Evolutionary conservation across 768 basidiomycete genomes (phyloP), one percentile per base, ranked within the genome.

Genomic region (Mycena epipterygia): DNA sequence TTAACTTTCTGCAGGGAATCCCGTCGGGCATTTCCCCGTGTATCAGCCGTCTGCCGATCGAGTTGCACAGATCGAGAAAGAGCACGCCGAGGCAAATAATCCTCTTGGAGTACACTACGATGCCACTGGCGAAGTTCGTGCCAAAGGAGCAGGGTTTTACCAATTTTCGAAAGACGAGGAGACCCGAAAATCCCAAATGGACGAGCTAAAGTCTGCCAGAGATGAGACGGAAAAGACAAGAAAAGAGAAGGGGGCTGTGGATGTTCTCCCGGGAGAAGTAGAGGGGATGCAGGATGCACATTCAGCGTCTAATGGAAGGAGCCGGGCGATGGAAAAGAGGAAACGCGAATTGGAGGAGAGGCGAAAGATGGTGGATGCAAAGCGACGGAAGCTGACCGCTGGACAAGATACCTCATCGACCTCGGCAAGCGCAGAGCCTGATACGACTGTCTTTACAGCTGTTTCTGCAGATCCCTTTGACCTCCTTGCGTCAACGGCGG

Each of bases 101-200:
- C 93, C 93, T 0, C 85, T 94, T 9, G 85, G 88, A 14, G 80
- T 86, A 3, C 95, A 98, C 79, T 99, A 95, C 78, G 94, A 98
- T 77, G 89, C 95, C 0, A 86, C 89, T 0, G 83, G 81, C 58
- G 97, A 99, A 81, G 91, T 93, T 23, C 93, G 98, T 19, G 89
- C 93, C 16, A 93, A 92, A 79, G 98, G 94, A 49, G 97, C 97
- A 1, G 96, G 90, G 1, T 95, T 93, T 81, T 98, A 97, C 79
- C 93, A 95, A 78, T 97, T 99, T 80, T 95, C 95, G 16, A 87
- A 79, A 3, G 95, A 98, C 74, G 95, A 96, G 76, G 93, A 94
- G 72, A 89, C 88, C 32, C 86, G 98, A 48, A 83, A 82, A 72
- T 83, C 84, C 57, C 92, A 98, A 79, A 94, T 97, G 95, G 94